Percentiles rank a stretch among this genome's conserved stretches.
Evolutionary conservation across 2,329 filamentous ascomycete genomes (phyloP).

Genomic region (Penicillium sp.): DNA sequence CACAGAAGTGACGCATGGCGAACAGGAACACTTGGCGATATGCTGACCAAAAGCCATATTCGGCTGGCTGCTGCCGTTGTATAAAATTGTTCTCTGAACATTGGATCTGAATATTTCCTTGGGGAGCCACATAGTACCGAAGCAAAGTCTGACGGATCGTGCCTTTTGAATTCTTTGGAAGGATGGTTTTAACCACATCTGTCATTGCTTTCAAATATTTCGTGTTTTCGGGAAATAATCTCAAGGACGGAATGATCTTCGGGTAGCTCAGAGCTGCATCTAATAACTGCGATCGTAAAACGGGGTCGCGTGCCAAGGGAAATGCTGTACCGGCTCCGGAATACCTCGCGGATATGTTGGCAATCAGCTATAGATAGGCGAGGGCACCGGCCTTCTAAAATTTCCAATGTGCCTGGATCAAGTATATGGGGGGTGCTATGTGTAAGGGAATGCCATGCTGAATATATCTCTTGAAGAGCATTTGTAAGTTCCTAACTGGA

Average conservation of each 20-base stretch:
- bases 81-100: slow-evolving; percentile 7
- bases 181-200: slow-evolving; percentile 13
- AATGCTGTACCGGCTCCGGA: slow-evolving; percentile 2
- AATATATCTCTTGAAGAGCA: slow-evolving; percentile 2
- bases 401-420: slow-evolving; percentile 8
- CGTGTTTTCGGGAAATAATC: slow-evolving; percentile 12
- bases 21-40: slow-evolving; percentile 19
- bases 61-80: neutral
- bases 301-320: neutral
- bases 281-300: neutral
- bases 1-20: slow-evolving; percentile 16
- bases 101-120: neutral
- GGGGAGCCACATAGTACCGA: slow-evolving; percentile 5
- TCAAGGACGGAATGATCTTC: slow-evolving; percentile 15
- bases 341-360: slow-evolving; percentile 4
- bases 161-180: slow-evolving; percentile 12
- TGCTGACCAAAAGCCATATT: slow-evolving; percentile 10
- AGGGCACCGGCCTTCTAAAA: slow-evolving; percentile 15
- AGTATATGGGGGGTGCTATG: neutral
- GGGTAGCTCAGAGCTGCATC: slow-evolving; percentile 2
- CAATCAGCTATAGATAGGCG: slow-evolving; percentile 9
- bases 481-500: slow-evolving; percentile 2
- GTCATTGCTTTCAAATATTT: slow-evolving; percentile 19
- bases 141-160: slow-evolving; percentile 9
- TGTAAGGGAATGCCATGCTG: slow-evolving; percentile 4